phyloP scores from a whole-genome alignment of 169 alveolate species.

The Eimeria falciformis region DNA sequence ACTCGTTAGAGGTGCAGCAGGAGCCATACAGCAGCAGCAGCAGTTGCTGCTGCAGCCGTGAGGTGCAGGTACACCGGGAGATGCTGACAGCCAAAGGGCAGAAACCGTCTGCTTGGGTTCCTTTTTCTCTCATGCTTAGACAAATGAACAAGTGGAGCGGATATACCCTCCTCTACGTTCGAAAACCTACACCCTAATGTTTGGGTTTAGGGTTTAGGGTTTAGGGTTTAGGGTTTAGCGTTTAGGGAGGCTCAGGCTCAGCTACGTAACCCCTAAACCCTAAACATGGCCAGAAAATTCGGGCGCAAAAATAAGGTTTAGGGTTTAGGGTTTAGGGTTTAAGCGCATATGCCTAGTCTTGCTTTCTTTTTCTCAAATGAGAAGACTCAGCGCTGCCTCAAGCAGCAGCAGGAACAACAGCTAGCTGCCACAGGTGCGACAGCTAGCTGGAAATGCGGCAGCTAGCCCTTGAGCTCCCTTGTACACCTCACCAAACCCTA shows the following conservation, averaged over 20 bases:
- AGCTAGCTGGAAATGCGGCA: too few relatives aligned
- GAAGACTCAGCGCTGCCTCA: not conserved
- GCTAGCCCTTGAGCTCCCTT: too few relatives aligned
- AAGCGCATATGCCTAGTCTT: not conserved
- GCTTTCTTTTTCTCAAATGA: not conserved
- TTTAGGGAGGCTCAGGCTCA: not conserved
- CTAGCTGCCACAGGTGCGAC: too few relatives aligned
- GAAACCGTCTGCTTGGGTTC: not conserved
- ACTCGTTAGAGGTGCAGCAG: too few relatives aligned
- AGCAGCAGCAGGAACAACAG: too few relatives aligned
- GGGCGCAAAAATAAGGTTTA: not conserved
- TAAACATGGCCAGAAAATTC: not conserved
- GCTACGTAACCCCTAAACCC: slow-evolving; percentile 20
- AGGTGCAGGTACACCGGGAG: not conserved
- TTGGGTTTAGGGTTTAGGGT: slow-evolving; percentile 36
- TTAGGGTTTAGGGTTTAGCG: not conserved
- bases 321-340: slow-evolving; percentile 11
- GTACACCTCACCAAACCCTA: not conserved
- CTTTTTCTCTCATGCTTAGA: not conserved
- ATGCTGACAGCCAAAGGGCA: slow-evolving; percentile 33
- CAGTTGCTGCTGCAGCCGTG: slow-evolving; percentile 21
- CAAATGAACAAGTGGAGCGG: not conserved
- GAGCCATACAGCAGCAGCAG: slow-evolving; percentile 48
- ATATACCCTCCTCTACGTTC: slow-evolving; percentile 21
- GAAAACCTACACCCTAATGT: slow-evolving; percentile 42